These are phyloP conservation scores for Globisporangium echinulatum DNA, from an alignment of 352 stramenopile genomes.

Conservation along the genomic window DNA sequence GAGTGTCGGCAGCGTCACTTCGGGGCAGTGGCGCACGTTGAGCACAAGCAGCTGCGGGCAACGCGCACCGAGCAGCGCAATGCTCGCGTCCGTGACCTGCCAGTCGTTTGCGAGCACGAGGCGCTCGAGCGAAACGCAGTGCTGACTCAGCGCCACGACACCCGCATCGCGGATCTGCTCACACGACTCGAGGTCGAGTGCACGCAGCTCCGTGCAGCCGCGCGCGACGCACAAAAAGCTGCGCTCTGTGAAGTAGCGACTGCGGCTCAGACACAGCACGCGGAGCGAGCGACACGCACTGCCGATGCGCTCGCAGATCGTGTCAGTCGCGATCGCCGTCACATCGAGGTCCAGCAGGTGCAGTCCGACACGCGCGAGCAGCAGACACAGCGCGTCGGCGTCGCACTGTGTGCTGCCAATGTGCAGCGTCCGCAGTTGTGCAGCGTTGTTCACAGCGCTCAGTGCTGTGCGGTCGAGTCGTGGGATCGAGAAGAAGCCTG, in stretches of 20 bases:
- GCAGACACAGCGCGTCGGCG: conserved; percentile 25
- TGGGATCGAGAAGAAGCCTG: conserved; percentile 65
- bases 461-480: conserved; percentile 27
- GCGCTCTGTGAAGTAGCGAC: conserved; percentile 56
- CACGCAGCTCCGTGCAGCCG: conserved; percentile 25
- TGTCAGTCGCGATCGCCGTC: conserved; percentile 52
- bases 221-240: conserved; percentile 45
- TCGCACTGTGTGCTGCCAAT: conserved; percentile 58
- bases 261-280: conserved; percentile 51
- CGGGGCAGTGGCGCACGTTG: conserved; percentile 54
- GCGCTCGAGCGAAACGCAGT: conserved; percentile 35
- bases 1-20: conserved; percentile 43
- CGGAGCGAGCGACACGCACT: conserved; percentile 26
- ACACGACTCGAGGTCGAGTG: conserved; percentile 66
- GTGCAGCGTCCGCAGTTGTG: conserved; percentile 34
- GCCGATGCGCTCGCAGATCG: conserved; percentile 41
- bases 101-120: conserved; percentile 66
- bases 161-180: conserved; percentile 54
- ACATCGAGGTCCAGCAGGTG: conserved; percentile 50
- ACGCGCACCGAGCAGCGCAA: conserved; percentile 17
- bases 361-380: conserved; percentile 12
- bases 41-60: conserved; percentile 32
- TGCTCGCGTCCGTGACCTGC: conserved; percentile 51
- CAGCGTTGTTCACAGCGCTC: conserved; percentile 14
- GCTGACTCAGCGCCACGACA: conserved; percentile 25